phyloP scores from a whole-genome alignment of 164 flowering plant species.

The Piper longum region DNA sequence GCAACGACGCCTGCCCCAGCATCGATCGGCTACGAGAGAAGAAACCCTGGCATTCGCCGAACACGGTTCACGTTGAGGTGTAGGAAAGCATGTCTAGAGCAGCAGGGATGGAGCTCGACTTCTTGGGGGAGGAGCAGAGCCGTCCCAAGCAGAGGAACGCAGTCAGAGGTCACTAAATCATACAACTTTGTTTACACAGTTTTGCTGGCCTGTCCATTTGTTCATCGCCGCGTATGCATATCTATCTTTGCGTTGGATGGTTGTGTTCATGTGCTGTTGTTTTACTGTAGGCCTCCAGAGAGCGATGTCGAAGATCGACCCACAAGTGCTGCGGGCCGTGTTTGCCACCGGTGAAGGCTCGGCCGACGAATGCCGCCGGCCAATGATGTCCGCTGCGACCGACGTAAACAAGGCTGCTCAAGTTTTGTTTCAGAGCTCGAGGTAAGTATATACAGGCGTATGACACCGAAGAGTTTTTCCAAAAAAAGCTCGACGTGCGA shows the following conservation, averaged over 20 bases:
- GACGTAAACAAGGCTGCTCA: background rate
- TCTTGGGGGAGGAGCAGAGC: background rate
- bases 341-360: slow-evolving; percentile 15
- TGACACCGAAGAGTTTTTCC: no score
- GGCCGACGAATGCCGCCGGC: background rate
- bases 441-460: no score
- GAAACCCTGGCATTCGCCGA: no score
- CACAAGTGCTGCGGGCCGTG: slow-evolving; percentile 33
- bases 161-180: background rate
- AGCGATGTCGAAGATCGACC: slow-evolving; percentile 44
- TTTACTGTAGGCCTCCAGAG: slow-evolving; percentile 23
- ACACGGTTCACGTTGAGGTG: no score
- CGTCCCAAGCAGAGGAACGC: background rate
- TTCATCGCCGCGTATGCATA: no score
- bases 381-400: background rate
- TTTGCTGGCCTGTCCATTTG: no score
- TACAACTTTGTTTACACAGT: no score
- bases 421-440: no score
- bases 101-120: background rate
- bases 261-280: background rate
- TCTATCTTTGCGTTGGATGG: no score
- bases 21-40: no score
- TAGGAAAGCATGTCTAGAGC: background rate
- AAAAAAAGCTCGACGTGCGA: no score
- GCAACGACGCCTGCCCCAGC: no score